These are phyloP conservation scores for Raphanus hybrid DNA, from an alignment of 441 rosid genomes.

Conservation along the genomic window DNA sequence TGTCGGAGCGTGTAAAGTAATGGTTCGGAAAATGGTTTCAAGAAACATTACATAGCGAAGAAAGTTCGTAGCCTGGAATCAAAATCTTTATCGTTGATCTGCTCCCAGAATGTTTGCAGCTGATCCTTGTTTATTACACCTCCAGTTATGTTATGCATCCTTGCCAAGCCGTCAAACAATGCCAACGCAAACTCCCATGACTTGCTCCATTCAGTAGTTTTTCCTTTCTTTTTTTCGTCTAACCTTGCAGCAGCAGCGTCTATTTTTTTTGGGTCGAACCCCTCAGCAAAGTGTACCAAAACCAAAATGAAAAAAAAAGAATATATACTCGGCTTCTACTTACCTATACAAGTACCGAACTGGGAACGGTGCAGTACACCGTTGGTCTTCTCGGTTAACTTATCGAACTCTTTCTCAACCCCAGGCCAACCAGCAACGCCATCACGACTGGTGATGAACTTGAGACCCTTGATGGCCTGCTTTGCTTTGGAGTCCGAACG, in stretches of 20 bases:
- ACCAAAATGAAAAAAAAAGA: not conserved
- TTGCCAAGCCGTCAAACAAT: slow-evolving; percentile 55
- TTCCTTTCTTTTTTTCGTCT: no score
- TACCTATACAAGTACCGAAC: slow-evolving; percentile 64
- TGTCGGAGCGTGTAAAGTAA: not conserved
- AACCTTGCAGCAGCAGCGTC: no score
- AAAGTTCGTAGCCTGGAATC: slow-evolving; percentile 64
- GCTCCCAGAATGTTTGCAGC: slow-evolving; percentile 59
- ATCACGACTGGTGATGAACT: slow-evolving; percentile 55
- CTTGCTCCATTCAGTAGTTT: slow-evolving; percentile 33
- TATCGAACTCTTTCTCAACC: slow-evolving; percentile 54
- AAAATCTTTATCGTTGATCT: slow-evolving; percentile 57
- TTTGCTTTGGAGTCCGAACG: slow-evolving; percentile 46
- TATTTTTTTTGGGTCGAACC: slow-evolving; percentile 22
- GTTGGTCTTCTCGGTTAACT: slow-evolving; percentile 33
- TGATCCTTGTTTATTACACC: slow-evolving; percentile 46
- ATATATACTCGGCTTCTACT: not conserved
- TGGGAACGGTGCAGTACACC: slow-evolving; percentile 49
- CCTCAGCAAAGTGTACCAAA: slow-evolving; percentile 29
- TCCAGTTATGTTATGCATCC: slow-evolving; percentile 42
- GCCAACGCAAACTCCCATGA: slow-evolving; percentile 55
- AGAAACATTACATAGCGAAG: slow-evolving; percentile 57
- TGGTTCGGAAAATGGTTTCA: not conserved
- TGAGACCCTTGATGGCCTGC: slow-evolving; percentile 52
- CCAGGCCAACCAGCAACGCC: slow-evolving; percentile 54